These are phyloP conservation scores for Scutellaria baicalensis DNA, from an alignment of 257 asterid genomes.

Conservation along the genomic window DNA sequence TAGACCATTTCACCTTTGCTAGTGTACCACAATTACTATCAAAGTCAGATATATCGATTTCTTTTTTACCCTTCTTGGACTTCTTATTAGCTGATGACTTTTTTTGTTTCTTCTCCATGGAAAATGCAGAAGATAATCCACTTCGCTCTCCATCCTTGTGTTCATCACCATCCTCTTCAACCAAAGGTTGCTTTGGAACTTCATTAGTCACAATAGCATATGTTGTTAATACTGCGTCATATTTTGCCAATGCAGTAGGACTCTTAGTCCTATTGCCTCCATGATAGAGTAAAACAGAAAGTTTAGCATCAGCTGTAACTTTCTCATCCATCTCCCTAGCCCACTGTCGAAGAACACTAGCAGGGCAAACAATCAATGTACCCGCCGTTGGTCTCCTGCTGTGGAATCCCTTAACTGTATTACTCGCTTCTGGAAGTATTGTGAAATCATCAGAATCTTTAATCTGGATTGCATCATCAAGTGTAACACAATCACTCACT, in stretches of 20 bases:
- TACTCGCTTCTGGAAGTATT: constrained; percentile 46
- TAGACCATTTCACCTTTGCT: constrained; percentile 86
- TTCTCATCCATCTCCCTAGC: constrained; percentile 84
- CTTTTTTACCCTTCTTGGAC: constrained; percentile 60
- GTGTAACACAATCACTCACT: constrained; percentile 27
- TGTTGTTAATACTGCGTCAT: constrained; percentile 87
- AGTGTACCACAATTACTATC: constrained; percentile 76
- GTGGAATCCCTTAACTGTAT: constrained; percentile 35
- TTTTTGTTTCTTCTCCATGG: constrained; percentile 50
- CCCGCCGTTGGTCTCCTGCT: constrained; percentile 86
- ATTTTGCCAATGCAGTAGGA: constrained; percentile 64
- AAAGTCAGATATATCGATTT: constrained; percentile 42
- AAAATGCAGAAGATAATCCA: constrained; percentile 73
- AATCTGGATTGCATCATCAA: constrained; percentile 32
- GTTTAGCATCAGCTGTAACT: constrained; percentile 45
- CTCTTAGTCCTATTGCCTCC: constrained; percentile 79
- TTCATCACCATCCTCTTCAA: constrained; percentile 80
- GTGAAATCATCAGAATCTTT: constrained; percentile 44
- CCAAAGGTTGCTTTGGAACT: constrained; percentile 87
- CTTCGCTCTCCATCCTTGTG: constrained; percentile 53
- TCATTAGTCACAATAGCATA: constrained; percentile 90
- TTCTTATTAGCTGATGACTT: constrained; percentile 50
- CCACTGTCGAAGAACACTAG: constrained; percentile 99
- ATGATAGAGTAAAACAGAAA: constrained; percentile 67
- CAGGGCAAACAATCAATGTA: constrained; percentile 95